Conservation (phyloP, 495 filamentous ascomycete species). For the Tricharina praecox region DNA sequence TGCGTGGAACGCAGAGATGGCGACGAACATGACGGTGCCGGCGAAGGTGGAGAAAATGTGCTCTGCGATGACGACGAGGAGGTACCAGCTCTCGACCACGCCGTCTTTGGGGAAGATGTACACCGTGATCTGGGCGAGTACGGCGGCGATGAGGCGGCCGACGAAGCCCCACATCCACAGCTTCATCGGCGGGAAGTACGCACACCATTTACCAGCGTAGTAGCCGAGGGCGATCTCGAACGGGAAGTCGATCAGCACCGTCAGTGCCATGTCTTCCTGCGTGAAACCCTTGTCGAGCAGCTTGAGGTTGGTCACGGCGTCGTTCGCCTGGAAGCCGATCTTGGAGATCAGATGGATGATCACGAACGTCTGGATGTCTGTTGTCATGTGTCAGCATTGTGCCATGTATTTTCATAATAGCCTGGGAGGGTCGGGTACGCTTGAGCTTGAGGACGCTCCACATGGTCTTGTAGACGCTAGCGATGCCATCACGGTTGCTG, state of each 20-base stretch:
- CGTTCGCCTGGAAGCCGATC: slow-evolving; percentile 98
- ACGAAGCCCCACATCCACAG: slow-evolving; percentile 96
- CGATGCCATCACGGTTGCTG: slow-evolving; percentile 71
- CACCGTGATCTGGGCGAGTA: slow-evolving; percentile 73
- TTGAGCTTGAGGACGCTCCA: slow-evolving; percentile 81
- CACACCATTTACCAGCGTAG: slow-evolving; percentile 95
- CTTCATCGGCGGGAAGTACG: slow-evolving; percentile 74
- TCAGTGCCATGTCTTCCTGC: slow-evolving; percentile 90
- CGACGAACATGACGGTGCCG: slow-evolving; percentile 95
- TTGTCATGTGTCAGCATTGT: slow-evolving; percentile 5
- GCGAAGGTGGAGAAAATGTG: slow-evolving; percentile 94
- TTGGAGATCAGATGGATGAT: slow-evolving; percentile 92
- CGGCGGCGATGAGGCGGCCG: slow-evolving; percentile 66
- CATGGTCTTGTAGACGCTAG: slow-evolving; percentile 93
- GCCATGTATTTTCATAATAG: neutral
- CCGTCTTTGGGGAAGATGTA: slow-evolving; percentile 66
- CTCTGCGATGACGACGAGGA: slow-evolving; percentile 72
- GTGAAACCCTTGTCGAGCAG: slow-evolving; percentile 94
- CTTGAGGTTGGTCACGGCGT: slow-evolving; percentile 90
- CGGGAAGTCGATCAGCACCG: slow-evolving; percentile 93
- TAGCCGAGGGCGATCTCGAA: slow-evolving; percentile 90
- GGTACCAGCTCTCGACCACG: slow-evolving; percentile 62
- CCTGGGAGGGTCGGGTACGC: slow-evolving; percentile 9
- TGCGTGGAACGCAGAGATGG: slow-evolving; percentile 87
- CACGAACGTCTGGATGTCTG: slow-evolving; percentile 90